These are phyloP conservation scores for Cercospora citrullina DNA, from an alignment of 2,329 filamentous ascomycete species.

Conservation along the genomic window DNA sequence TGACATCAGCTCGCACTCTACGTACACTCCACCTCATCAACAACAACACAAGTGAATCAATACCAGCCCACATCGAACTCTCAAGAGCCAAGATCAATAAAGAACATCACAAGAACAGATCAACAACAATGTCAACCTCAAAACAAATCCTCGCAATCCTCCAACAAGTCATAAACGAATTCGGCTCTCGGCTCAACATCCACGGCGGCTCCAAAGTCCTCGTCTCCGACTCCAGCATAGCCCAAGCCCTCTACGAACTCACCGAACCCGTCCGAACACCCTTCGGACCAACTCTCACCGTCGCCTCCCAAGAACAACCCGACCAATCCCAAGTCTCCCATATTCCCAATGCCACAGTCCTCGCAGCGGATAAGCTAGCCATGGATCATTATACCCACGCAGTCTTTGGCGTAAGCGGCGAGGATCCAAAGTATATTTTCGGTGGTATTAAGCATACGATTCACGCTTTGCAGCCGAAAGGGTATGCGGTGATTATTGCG, in stretches of 20 bases:
- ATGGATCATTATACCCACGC: conserved; percentile 35
- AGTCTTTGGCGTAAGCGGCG: conserved; percentile 27
- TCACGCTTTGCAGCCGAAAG: conserved; percentile 33
- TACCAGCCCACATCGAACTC: not conserved
- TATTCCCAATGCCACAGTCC: conserved; percentile 23
- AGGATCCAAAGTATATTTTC: conserved; percentile 31
- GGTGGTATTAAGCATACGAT: conserved; percentile 30
- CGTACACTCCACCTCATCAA: not conserved
- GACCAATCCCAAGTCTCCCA: conserved; percentile 15
- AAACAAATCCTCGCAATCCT: conserved; percentile 22
- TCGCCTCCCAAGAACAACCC: conserved; percentile 24
- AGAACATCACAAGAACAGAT: not conserved
- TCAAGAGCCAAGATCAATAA: not conserved
- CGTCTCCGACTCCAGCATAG: conserved; percentile 27
- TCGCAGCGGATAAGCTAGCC: conserved; percentile 21
- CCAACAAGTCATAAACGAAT: conserved; percentile 25
- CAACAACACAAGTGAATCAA: not conserved
- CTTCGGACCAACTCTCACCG: conserved; percentile 30
- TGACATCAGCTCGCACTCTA: conserved; percentile 11
- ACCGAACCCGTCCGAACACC: conserved; percentile 29
- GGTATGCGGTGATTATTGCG: conserved; percentile 30
- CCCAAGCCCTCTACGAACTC: conserved; percentile 24
- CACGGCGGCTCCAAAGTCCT: conserved; percentile 30
- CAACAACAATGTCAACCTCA: conserved; percentile 10
- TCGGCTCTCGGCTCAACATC: conserved; percentile 24